A percentile compares a stretch with the other conserved stretches of the same genome.
Evolutionary conservation across 108 stramenopile species (phyloP).

Genomic region (Nitzschia palea): DNA sequence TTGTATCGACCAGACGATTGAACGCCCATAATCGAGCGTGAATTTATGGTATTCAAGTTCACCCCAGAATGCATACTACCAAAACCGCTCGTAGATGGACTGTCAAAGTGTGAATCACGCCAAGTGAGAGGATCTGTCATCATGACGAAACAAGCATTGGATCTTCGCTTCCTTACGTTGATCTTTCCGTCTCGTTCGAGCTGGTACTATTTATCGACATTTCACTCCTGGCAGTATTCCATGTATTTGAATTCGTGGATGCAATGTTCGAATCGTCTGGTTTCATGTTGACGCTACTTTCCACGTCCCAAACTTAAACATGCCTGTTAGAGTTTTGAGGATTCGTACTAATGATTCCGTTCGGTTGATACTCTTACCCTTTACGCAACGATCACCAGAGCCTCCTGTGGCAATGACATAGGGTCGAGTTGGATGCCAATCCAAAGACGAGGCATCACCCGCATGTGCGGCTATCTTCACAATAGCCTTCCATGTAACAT

Average conservation of each 20-base stretch:
- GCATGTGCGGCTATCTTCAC: constrained; percentile 73
- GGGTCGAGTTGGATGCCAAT: constrained; percentile 79
- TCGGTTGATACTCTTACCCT: too few species aligned
- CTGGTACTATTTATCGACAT: constrained; percentile 11
- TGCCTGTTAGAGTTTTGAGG: background rate
- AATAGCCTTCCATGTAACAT: constrained; percentile 46
- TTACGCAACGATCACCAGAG: constrained; percentile 70
- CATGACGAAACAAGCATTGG: background rate
- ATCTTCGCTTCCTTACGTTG: constrained; percentile 16
- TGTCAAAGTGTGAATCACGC: background rate
- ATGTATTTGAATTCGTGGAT: constrained; percentile 35
- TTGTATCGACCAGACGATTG: constrained; percentile 2
- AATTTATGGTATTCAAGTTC: background rate
- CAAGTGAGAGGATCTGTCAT: background rate
- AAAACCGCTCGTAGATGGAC: background rate
- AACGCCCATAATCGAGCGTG: background rate
- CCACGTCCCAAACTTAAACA: constrained; percentile 37
- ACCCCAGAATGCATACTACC: background rate
- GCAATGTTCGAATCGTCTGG: constrained; percentile 18
- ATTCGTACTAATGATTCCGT: too few species aligned
- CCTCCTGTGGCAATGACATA: constrained; percentile 80
- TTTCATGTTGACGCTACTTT: constrained; percentile 23
- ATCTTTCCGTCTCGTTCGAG: constrained; percentile 51
- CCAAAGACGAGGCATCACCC: constrained; percentile 79
- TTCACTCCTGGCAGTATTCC: constrained; percentile 16